These are phyloP conservation scores for Cystofilobasidium ferigula DNA, from an alignment of 768 basidiomycete species.

Conservation along the genomic window DNA sequence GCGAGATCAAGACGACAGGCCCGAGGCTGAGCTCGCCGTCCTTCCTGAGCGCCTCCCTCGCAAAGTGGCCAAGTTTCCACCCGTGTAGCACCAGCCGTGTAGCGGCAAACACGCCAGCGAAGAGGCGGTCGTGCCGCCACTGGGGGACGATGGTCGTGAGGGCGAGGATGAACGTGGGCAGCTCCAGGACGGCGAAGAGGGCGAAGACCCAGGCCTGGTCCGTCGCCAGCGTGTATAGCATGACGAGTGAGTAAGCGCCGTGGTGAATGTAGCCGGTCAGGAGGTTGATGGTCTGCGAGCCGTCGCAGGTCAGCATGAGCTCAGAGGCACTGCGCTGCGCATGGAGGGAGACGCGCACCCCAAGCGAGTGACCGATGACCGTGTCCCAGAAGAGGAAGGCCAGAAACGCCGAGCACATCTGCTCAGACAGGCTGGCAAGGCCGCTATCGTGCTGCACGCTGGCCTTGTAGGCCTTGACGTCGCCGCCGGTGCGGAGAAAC, in stretches of 20 bases:
- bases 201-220: slow-evolving; percentile 2
- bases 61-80: slow-evolving; percentile 2
- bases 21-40: background rate
- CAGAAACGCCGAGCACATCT: slow-evolving; percentile 2
- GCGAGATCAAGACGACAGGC: background rate
- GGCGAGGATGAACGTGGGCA: slow-evolving; percentile 17
- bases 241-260: slow-evolving; percentile 4
- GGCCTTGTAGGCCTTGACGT: background rate
- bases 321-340: background rate
- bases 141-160: background rate
- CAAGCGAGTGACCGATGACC: background rate
- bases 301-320: background rate
- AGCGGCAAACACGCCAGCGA: background rate
- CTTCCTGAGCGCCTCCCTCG: background rate
- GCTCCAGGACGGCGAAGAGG: slow-evolving; percentile 14
- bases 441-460: background rate
- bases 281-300: slow-evolving; percentile 8
- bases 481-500: background rate
- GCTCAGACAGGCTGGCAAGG: background rate
- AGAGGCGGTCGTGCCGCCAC: slow-evolving; percentile 5
- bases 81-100: slow-evolving; percentile 2
- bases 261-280: slow-evolving; percentile 13
- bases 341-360: background rate
- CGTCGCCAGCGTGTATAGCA: background rate
- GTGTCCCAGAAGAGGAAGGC: slow-evolving; percentile 7